Evolutionary conservation across 2,329 filamentous ascomycete genomes (phyloP), one percentile per base, ranked within the genome.

Genomic region (Colletotrichum acutatum): DNA sequence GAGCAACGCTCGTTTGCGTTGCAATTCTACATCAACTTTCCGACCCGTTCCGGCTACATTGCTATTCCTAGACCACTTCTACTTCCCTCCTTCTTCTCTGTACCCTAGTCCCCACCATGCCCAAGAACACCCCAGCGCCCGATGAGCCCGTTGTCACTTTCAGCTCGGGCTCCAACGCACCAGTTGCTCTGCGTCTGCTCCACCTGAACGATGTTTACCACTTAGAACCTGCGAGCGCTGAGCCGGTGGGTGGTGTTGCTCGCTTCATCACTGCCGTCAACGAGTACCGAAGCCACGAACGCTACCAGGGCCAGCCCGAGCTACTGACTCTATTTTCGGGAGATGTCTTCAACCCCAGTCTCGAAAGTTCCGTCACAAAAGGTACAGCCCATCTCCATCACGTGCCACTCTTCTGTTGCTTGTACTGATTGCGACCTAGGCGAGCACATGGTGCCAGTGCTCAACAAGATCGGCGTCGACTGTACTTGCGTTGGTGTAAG

Each of bases 121-220:
- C 72, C 11, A 74, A 68, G 52, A 72, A 73, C 52, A 32, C 63
- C 19, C 72, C 73, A 24, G 66, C 69, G 53, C 68, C 70, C 2
- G 74, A 75, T 28, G 63, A 71, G 65, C 75, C 75, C 16, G 53
- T 62, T 11, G 75, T 81, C 12, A 82, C 80, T 2, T 83, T 78
- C 71, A 78, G 77, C 68, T 81, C 80, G 4, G 80, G 79, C 34
- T 72, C 75, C 5, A 69, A 75, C 9, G 75, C 78, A 3, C 77
- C 81, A 16, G 93, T 94, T 57, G 93, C 95, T 80, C 84, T 98
- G 63, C 91, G 95, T n/a, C 83, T 98, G 68, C 81, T 97, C 37
- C 95, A 98, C 84, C 98, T 93, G 87, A 98, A 98, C 82, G 95
- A 98, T 83, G 95, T 98, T 73, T 98, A 98, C 82, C 95, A 98